Percentiles rank a stretch among this genome's conserved stretches.
These are phyloP conservation scores for Chaetomium olivaceum DNA, from an alignment of 2,329 filamentous ascomycete genomes.

Conservation along the genomic window DNA sequence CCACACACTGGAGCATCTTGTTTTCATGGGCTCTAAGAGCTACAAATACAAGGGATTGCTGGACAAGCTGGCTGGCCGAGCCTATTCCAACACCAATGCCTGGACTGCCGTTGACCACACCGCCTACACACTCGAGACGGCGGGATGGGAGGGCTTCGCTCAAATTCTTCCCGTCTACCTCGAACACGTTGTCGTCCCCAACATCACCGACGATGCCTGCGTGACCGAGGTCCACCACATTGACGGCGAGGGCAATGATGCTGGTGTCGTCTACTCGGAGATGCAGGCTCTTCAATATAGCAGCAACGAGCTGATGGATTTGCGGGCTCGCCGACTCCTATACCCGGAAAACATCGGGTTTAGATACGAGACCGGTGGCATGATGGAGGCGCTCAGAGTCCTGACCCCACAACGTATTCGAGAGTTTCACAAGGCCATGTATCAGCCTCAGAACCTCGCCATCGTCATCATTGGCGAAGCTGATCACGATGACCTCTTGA, in stretches of 20 bases:
- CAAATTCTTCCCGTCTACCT: constrained; percentile 93
- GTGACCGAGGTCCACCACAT: constrained; percentile 96
- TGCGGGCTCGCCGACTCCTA: constrained; percentile 74
- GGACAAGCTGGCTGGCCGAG: constrained; percentile 88
- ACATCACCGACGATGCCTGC: constrained; percentile 87
- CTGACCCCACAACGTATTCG: constrained; percentile 87
- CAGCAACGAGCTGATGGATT: constrained; percentile 81
- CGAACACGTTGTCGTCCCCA: constrained; percentile 89
- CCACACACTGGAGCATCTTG: constrained; percentile 78
- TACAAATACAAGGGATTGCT: constrained; percentile 95
- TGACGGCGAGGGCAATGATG: constrained; percentile 90
- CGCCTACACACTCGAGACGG: constrained; percentile 91
- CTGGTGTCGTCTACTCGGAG: constrained; percentile 95
- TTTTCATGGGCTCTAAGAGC: constrained; percentile 89
- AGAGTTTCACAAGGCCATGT: constrained; percentile 95
- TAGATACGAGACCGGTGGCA: constrained; percentile 95
- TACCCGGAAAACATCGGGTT: constrained; percentile 92
- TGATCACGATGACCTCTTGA: constrained; percentile 75
- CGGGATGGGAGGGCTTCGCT: constrained; percentile 95
- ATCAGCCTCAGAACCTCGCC: constrained; percentile 93
- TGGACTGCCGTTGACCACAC: constrained; percentile 98
- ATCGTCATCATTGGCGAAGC: constrained; percentile 90
- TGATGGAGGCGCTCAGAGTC: constrained; percentile 87
- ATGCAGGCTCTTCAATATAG: constrained; percentile 96
- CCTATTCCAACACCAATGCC: constrained; percentile 92